Evolutionary conservation across 208 protist genomes (phyloP), one percentile per base, ranked within the genome.

Genomic region (Leishmania gerbilli): DNA sequence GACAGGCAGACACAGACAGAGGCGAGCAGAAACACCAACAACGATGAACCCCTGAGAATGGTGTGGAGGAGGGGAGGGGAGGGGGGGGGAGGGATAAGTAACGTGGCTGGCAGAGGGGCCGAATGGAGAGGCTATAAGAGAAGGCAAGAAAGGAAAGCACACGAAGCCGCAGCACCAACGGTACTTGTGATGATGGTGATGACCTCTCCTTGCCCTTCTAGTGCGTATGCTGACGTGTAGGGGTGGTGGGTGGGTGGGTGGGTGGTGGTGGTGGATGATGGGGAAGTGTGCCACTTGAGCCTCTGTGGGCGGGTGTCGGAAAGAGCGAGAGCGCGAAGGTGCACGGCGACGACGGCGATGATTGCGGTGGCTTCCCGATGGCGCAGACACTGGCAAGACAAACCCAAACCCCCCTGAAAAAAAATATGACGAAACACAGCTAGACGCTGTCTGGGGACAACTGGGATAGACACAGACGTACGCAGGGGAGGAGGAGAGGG

Each of bases 121-220:
- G 62, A n/a, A 76, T 55, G 58, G 79, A 77, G 71, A 82, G 68
- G 60, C 67, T 56, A 55, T 56, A 68, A 72, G 71, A 42, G 49
- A 15, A 19, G 19, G 40, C 42, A 45, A 0, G 42, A 45, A 4
- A 42, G 42, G 65, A 19, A 34, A 34, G 71, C 31, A 37, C 58
- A 64, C 11, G 58, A 19, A 27, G 8, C 13, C 6, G n/a, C 27
- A 31, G 27, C 19, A 64, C 0, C 17, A 17, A 62, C 21, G 67
- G 21, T 55, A 55, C 51, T 21, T 21, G 51, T 6, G 51, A 4
- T 21, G 51, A 17, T 55, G 51, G 51, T 21, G 51, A 55, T 21
- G 45, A 49, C 51, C 17, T 9, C 51, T 55, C 51, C 51, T 55
- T 55, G 17, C 17, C 51, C 0, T 21, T 55, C 51, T 55, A 55